phyloP scores from a whole-genome alignment of 768 basidiomycete genomes.

The Galerina marginata region DNA sequence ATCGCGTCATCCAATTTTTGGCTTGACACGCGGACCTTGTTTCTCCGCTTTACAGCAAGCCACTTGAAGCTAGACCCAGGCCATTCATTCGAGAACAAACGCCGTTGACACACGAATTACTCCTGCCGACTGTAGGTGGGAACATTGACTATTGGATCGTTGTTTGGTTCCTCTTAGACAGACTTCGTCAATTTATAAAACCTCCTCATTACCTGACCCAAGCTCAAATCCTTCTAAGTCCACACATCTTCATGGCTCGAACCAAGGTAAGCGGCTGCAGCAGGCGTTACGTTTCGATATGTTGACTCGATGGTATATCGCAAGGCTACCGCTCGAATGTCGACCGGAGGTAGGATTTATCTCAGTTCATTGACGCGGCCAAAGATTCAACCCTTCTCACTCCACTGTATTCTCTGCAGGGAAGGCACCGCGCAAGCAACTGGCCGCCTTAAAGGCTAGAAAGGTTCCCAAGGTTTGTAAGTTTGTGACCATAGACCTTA shows the following conservation, averaged over 20 bases:
- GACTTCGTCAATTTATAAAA: too few relatives aligned
- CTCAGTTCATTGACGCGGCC: not conserved
- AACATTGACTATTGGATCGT: too few relatives aligned
- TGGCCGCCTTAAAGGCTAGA: conserved; percentile 1
- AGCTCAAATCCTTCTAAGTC: not conserved
- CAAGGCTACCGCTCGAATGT: conserved; percentile 4
- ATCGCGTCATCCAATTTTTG: too few relatives aligned
- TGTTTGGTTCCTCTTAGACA: too few relatives aligned
- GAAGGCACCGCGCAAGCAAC: conserved; percentile 4
- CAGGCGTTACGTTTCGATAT: not conserved
- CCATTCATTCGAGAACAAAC: too few relatives aligned
- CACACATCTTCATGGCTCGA: conserved; percentile 1
- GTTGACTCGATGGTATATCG: not conserved
- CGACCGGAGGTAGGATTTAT: conserved; percentile 1
- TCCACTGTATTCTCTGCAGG: not conserved
- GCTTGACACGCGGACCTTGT: too few relatives aligned
- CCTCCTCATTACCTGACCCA: too few relatives aligned
- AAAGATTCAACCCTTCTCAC: not conserved
- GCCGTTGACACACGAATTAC: too few relatives aligned
- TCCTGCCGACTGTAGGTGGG: too few relatives aligned
- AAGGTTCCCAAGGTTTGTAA: conserved; percentile 1
- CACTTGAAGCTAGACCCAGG: too few relatives aligned
- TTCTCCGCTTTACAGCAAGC: too few relatives aligned
- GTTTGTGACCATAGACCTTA: not conserved
- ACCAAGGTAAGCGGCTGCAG: conserved; percentile 1